Conservation (phyloP, 192 early-diverging fungal genomes). For the Thamnidium elegans region DNA sequence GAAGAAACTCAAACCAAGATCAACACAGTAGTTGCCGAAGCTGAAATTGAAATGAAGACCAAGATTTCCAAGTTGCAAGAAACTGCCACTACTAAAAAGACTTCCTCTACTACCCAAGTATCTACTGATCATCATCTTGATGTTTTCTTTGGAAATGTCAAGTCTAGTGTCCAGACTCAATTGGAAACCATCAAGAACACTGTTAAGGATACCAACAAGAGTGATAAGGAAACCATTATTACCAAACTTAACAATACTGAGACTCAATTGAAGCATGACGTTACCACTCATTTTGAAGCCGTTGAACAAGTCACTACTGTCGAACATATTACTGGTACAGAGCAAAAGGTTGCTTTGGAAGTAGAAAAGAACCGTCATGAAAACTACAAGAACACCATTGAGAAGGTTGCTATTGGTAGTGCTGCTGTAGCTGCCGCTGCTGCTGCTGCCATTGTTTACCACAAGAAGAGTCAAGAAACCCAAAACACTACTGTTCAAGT, state of each 20-base stretch:
- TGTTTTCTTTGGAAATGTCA: slow-evolving; percentile 15
- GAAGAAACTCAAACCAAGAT: slow-evolving; percentile 11
- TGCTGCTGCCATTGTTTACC: slow-evolving; percentile 13
- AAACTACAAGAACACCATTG: slow-evolving; percentile 13
- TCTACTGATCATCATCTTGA: slow-evolving; percentile 15
- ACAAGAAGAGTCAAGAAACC: slow-evolving; percentile 17
- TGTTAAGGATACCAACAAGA: neutral
- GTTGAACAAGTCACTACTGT: slow-evolving; percentile 7
- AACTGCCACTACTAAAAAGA: neutral
- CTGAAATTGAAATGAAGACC: slow-evolving; percentile 15
- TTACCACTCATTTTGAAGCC: slow-evolving; percentile 5
- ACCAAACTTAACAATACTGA: neutral
- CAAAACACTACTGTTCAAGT: slow-evolving; percentile 4
- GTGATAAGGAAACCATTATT: neutral
- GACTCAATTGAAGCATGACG: slow-evolving; percentile 6
- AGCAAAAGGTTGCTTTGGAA: neutral
- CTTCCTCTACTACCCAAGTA: neutral
- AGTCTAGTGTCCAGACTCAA: neutral
- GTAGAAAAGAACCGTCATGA: slow-evolving; percentile 1
- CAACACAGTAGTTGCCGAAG: slow-evolving; percentile 4
- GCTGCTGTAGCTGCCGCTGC: slow-evolving; percentile 23
- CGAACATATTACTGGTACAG: neutral
- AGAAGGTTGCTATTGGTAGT: slow-evolving; percentile 12
- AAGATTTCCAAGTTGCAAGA: slow-evolving; percentile 5
- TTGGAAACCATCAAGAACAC: slow-evolving; percentile 5